phyloP scores from a whole-genome alignment of 208 protist genomes.

The Paratrypanosoma confusum region DNA sequence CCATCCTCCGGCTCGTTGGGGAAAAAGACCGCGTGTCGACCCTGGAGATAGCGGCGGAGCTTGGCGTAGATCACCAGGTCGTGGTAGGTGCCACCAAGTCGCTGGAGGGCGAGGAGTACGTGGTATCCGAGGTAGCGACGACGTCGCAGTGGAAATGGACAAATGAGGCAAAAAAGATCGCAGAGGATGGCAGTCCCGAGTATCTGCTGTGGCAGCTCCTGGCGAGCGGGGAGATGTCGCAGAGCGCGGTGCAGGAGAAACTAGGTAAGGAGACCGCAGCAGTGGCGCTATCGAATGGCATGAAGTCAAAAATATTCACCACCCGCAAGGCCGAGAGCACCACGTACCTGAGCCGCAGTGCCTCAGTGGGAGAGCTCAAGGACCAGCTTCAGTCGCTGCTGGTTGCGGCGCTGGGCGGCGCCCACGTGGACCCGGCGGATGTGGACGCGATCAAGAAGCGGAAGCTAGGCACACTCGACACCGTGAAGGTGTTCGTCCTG shows the following conservation, averaged over 20 bases:
- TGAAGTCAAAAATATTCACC: constrained; percentile 88
- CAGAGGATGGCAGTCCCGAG: constrained; percentile 86
- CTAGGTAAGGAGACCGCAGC: constrained; percentile 47
- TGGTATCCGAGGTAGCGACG: constrained; percentile 42
- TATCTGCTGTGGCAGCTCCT: constrained; percentile 56
- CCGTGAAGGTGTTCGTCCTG: constrained; percentile 70
- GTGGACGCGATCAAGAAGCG: constrained; percentile 85
- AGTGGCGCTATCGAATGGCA: constrained; percentile 85
- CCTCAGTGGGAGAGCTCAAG: constrained; percentile 12
- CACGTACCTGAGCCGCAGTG: constrained; percentile 30
- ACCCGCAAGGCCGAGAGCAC: constrained; percentile 71
- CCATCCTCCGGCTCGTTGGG: constrained; percentile 25
- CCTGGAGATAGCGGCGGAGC: constrained; percentile 32
- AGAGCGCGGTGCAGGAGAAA: constrained; percentile 35
- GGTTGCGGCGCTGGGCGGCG: constrained; percentile 10
- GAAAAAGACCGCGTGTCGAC: constrained; percentile 28
- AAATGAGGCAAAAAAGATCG: constrained; percentile 63
- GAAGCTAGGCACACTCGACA: constrained; percentile 78
- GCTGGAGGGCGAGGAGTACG: constrained; percentile 71
- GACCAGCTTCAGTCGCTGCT: constrained; percentile 36
- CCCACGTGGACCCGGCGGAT: constrained; percentile 44
- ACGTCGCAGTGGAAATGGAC: constrained; percentile 63
- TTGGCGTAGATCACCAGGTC: constrained; percentile 69
- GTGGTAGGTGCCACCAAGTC: constrained; percentile 88
- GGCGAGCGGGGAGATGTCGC: constrained; percentile 11